phyloP scores from a whole-genome alignment of 2,329 filamentous ascomycete species.

The Fusarium penzigii region DNA sequence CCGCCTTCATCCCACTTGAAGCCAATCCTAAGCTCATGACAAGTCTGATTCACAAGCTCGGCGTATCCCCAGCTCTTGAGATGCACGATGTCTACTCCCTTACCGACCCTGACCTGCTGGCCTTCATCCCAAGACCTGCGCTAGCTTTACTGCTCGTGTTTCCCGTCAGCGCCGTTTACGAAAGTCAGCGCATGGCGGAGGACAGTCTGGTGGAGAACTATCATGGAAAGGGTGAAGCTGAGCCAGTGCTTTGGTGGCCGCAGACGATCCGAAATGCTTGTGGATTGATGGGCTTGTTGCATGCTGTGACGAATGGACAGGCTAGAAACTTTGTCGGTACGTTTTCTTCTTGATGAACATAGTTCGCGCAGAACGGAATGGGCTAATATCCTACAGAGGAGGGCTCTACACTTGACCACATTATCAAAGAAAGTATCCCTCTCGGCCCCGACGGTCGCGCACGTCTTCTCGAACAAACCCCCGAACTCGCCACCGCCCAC shows the following conservation, averaged over 20 bases:
- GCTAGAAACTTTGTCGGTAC: conserved; percentile 62
- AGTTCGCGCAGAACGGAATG: not conserved
- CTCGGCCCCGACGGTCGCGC: conserved; percentile 68
- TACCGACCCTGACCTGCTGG: conserved; percentile 79
- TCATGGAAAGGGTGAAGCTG: conserved; percentile 62
- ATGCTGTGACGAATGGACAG: conserved; percentile 77
- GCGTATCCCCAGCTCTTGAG: conserved; percentile 72
- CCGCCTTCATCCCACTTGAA: conserved; percentile 62
- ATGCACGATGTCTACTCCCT: conserved; percentile 94
- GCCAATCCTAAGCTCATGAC: conserved; percentile 90
- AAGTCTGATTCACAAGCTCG: conserved; percentile 76
- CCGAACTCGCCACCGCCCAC: conserved; percentile 76
- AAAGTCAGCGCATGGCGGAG: conserved; percentile 72
- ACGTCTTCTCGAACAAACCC: conserved; percentile 73
- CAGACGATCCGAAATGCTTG: conserved; percentile 96
- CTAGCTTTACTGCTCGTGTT: conserved; percentile 91
- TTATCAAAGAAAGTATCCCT: conserved; percentile 71
- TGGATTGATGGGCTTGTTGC: conserved; percentile 84
- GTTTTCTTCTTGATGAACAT: conserved; percentile 8
- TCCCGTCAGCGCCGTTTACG: conserved; percentile 78
- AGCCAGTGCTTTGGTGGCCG: conserved; percentile 89
- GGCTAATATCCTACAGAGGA: conserved; percentile 36
- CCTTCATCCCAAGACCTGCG: conserved; percentile 85
- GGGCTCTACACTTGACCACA: conserved; percentile 58
- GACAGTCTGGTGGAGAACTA: conserved; percentile 68